Evolutionary conservation across 2,329 filamentous ascomycete genomes (phyloP), one percentile per base, ranked within the genome.

Genomic region (Aspergillus sp.): DNA sequence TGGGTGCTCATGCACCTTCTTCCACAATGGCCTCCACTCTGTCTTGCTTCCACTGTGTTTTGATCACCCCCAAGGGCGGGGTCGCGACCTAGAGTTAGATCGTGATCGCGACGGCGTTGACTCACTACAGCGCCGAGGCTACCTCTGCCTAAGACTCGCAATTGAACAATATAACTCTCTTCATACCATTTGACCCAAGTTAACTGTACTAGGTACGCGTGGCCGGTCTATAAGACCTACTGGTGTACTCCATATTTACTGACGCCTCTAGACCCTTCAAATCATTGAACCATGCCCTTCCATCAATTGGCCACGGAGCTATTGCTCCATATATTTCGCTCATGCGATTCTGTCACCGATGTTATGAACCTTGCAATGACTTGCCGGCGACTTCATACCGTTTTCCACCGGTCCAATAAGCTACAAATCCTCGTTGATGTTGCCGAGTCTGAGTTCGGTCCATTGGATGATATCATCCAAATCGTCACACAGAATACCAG

Each of bases 401-500:
- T 87, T 62, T 84, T 82, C 65, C 71, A 78, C 17, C 81, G 80
- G 10, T 83, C 83, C 50, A 83, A 83, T 67, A 83, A 83, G 64
- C 76, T 87, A 17, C 67, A 78, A 54, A 84, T 87, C 56, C 80
- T 88, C 57, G 78, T 80, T 60, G 69, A 76, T 54, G 83, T 80
- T 25, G 82, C 82, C 25, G 83, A 87, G 68, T 70, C 74, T 32
- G 82, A 88, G 68, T 85, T 82, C 64, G 85, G 86, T 0, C 86
- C 86, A 2, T 71, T 87, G 13, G 68, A 83, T 59, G 85, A 87
- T 69, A 81, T 85, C 61, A 78, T 84, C 58, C 85, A 87, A 68
- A 74, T 88, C 17, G 75, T 87, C 39, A 88, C 85, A 17, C 82
- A 86, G 69, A 88, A 88, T 64, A 75, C 80, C 42, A 85, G 81